These are phyloP conservation scores for Tolypocladium nubicola DNA, from an alignment of 2,329 filamentous ascomycete species.

Conservation along the genomic window DNA sequence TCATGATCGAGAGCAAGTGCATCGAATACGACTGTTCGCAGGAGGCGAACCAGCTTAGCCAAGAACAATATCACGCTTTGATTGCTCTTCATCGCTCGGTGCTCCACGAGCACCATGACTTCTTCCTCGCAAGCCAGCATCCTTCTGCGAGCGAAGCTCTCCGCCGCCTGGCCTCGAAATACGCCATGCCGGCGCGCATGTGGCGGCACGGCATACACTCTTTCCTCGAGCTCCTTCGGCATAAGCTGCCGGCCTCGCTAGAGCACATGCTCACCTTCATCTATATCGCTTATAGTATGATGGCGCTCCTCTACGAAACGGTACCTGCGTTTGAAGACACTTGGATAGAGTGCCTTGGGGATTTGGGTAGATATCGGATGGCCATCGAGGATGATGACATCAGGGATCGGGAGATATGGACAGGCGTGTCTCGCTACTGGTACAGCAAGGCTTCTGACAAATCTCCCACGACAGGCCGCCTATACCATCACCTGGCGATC, in stretches of 20 bases:
- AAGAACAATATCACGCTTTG: slow-evolving; percentile 74
- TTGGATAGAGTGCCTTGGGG: slow-evolving; percentile 89
- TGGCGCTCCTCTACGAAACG: slow-evolving; percentile 77
- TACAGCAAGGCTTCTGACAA: slow-evolving; percentile 74
- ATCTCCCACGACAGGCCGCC: slow-evolving; percentile 60
- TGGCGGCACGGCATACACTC: slow-evolving; percentile 89
- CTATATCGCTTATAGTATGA: slow-evolving; percentile 81
- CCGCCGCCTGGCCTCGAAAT: slow-evolving; percentile 61
- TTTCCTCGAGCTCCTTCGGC: slow-evolving; percentile 67
- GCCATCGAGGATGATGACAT: slow-evolving; percentile 79
- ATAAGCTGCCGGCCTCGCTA: slow-evolving; percentile 62
- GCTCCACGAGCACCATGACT: slow-evolving; percentile 74
- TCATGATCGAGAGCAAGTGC: slow-evolving; percentile 80
- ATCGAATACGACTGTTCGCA: slow-evolving; percentile 68
- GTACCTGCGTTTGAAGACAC: slow-evolving; percentile 75
- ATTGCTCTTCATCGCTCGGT: slow-evolving; percentile 74
- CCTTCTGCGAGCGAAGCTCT: slow-evolving; percentile 63
- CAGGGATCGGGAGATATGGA: slow-evolving; percentile 70
- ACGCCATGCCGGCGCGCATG: slow-evolving; percentile 87
- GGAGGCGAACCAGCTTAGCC: slow-evolving; percentile 32
- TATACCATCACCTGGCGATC: slow-evolving; percentile 85
- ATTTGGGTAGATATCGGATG: slow-evolving; percentile 77
- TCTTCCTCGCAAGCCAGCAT: slow-evolving; percentile 80
- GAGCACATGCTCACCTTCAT: slow-evolving; percentile 92
- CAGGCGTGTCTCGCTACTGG: slow-evolving; percentile 69